A percentile compares a stretch with the other conserved stretches of the same genome.
Evolutionary conservation across 345 rosid species (phyloP).

Genomic region (Eucalyptus cloeziana): DNA sequence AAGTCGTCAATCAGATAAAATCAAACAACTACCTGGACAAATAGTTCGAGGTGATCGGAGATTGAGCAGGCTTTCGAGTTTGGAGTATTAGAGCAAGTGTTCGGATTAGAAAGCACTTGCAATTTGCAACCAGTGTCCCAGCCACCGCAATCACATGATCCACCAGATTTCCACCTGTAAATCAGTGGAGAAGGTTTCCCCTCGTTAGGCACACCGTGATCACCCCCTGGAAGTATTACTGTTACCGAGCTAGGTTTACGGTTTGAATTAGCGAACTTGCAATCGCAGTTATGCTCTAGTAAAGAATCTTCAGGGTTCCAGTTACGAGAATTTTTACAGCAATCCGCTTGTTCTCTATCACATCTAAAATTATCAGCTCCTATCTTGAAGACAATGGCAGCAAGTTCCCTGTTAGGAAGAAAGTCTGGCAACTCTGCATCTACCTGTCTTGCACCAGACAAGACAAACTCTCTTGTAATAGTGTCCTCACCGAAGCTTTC

Average conservation of each 20-base stretch:
- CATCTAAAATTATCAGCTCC: not conserved
- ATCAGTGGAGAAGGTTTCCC: constrained; percentile 58
- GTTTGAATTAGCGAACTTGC: constrained; percentile 3
- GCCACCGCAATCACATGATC: constrained; percentile 90
- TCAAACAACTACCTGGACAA: not conserved
- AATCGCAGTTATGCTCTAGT: constrained; percentile 5
- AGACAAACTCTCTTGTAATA: constrained; percentile 42
- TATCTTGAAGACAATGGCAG: constrained; percentile 40
- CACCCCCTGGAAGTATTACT: constrained; percentile 67
- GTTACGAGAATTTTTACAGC: not conserved
- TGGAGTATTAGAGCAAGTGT: constrained; percentile 1
- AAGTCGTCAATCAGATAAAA: not conserved
- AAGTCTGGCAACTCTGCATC: constrained; percentile 16
- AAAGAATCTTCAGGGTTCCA: not conserved
- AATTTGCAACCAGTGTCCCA: constrained; percentile 93
- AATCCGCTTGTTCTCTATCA: not conserved
- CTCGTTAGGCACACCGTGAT: constrained; percentile 58
- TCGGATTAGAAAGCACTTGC: constrained; percentile 27
- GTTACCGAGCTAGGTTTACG: constrained; percentile 4
- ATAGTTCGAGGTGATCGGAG: constrained; percentile 29
- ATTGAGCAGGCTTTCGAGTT: not conserved
- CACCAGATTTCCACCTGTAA: constrained; percentile 66
- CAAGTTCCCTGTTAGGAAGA: constrained; percentile 42
- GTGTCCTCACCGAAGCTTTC: constrained; percentile 11
- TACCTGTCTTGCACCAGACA: constrained; percentile 23